phyloP scores from a whole-genome alignment of 2,329 filamentous ascomycete genomes.

The Fusarium sp. region DNA sequence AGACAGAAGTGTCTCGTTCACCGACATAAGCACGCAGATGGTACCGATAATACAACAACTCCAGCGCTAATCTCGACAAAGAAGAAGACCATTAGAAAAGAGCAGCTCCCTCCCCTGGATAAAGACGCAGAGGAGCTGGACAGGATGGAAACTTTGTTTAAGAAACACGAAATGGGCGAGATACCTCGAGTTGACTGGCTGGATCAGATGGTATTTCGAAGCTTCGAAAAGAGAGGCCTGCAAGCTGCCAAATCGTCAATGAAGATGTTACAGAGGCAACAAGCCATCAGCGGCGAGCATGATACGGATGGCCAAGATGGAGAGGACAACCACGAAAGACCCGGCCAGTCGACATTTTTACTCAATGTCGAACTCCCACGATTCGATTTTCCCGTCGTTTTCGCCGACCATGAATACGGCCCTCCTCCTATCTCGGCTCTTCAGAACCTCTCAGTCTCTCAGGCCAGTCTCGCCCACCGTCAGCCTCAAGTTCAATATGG shows the following conservation, averaged over 20 bases:
- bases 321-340: conserved; percentile 58
- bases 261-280: conserved; percentile 66
- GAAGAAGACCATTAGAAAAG: conserved; percentile 63
- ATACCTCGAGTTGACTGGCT: conserved; percentile 95
- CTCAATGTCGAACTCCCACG: conserved; percentile 92
- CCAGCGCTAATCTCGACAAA: conserved; percentile 73
- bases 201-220: conserved; percentile 92
- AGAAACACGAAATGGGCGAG: conserved; percentile 98
- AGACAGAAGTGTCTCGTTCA: conserved; percentile 91
- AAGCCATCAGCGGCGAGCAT: conserved; percentile 55
- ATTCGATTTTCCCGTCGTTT: conserved; percentile 96
- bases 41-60: conserved; percentile 82
- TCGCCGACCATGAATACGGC: conserved; percentile 92
- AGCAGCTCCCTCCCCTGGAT: conserved; percentile 65
- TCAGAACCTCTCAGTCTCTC: conserved; percentile 66
- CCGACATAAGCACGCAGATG: conserved; percentile 85
- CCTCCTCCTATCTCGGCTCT: conserved; percentile 84
- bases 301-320: conserved; percentile 46
- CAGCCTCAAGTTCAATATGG: conserved; percentile 91
- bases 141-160: conserved; percentile 88
- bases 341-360: conserved; percentile 72
- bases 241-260: conserved; percentile 73
- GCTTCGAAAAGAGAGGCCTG: conserved; percentile 81
- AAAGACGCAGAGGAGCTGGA: conserved; percentile 87
- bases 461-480: conserved; percentile 79